These are phyloP conservation scores for Citrus trifoliata DNA, from an alignment of 345 rosid genomes.

Conservation along the genomic window DNA sequence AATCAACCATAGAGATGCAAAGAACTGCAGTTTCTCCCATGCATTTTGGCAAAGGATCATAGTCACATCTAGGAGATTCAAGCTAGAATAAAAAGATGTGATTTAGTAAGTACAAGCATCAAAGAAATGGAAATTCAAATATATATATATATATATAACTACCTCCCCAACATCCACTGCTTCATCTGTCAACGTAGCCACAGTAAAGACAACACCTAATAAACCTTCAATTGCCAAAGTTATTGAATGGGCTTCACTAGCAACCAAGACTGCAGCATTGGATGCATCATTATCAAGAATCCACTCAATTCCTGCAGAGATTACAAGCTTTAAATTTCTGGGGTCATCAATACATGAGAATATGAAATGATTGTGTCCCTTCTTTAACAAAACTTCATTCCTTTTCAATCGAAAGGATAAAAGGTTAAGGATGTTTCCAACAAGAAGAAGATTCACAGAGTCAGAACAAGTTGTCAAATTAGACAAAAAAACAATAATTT, in stretches of 20 bases:
- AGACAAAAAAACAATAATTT: not conserved
- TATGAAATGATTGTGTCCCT: not conserved
- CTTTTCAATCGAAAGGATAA: not conserved
- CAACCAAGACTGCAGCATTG: slow-evolving; percentile 92
- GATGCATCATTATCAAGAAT: slow-evolving; percentile 97
- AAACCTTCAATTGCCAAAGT: slow-evolving; percentile 93
- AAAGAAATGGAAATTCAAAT: not conserved
- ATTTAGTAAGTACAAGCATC: not conserved
- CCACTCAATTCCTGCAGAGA: slow-evolving; percentile 88
- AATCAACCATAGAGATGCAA: slow-evolving; percentile 90
- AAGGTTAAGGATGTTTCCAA: not conserved
- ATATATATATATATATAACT: slow-evolving; percentile 3
- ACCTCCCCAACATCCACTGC: slow-evolving; percentile 96
- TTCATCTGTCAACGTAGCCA: slow-evolving; percentile 95
- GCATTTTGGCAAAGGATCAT: slow-evolving; percentile 51
- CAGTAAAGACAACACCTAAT: slow-evolving; percentile 87
- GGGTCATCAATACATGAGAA: slow-evolving; percentile 10
- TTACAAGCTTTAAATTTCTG: slow-evolving; percentile 7
- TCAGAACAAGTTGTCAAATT: not conserved
- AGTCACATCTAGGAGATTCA: slow-evolving; percentile 84
- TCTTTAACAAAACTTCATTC: not conserved
- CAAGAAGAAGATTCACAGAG: not conserved
- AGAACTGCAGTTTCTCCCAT: slow-evolving; percentile 73
- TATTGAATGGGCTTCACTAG: slow-evolving; percentile 99
- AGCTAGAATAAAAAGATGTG: slow-evolving; percentile 50